Evolutionary conservation across 768 basidiomycete species (phyloP), one percentile per base, ranked within the genome.

Genomic region (Macrolepiota dolichaula): DNA sequence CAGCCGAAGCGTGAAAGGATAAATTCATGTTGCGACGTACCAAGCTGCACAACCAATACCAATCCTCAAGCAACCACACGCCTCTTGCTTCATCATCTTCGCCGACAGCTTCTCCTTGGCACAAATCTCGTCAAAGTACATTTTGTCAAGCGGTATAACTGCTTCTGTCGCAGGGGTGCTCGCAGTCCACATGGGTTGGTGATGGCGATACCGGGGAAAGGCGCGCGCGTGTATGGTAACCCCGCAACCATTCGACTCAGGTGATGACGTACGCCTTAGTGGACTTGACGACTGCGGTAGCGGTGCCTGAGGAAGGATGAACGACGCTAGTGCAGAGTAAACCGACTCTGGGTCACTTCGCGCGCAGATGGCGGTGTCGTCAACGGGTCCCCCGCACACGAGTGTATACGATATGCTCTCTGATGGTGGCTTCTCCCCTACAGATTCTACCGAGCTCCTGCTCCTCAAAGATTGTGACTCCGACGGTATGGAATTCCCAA

Each of bases 241-340:
- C 0, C 88, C 89, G 63, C 88, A 90, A 0, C 87, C 88, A 60
- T 83, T 87, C 6, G 78, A 51, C 69, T 67, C 38, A 67, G 62
- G 3, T 40, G 63, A 57, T 25, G 46, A 69, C 40, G 32, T 63
- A 36, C 13, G 38, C 40, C 55, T 50, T 22, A 65, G 50, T 10
- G 68, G 68, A 25, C 73, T 63, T 22, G 71, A 61, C 19, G 68
- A 63, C n/a, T 65, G 67, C 15, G 69, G 65, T 11, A 71, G 66
- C 61, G 73, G 74, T 55, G 69, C 73, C 66, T 71, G 68, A 40
- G 69, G 83, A 69, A 68, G 79, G 61, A 69, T 72, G 63, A 67
- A 77, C 70, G 62, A 69, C 24, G 64, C 65, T 12, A 57, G 55
- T 29, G 38, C 56, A 50, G 65, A 58, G 27, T 62, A 62, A 27